A percentile compares a stretch with the other conserved stretches of the same genome.
phyloP scores from a whole-genome alignment of 257 asterid genomes.

The Nyctanthes arbortristis region DNA sequence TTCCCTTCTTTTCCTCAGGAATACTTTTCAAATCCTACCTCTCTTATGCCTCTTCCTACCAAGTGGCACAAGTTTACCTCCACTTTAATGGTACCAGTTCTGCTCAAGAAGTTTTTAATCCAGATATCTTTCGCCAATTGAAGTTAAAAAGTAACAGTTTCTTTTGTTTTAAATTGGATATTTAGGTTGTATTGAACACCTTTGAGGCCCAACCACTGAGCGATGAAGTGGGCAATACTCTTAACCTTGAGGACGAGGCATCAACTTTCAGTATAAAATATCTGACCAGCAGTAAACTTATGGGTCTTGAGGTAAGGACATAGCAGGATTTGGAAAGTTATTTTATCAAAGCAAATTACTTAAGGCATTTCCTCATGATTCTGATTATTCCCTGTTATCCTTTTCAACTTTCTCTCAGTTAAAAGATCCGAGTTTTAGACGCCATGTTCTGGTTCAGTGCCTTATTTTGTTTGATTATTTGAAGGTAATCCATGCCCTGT shows the following conservation, averaged over 20 bases:
- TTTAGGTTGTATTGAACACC: slow-evolving; percentile 78
- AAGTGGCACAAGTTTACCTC: slow-evolving; percentile 93
- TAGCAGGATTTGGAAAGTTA: slow-evolving; percentile 3
- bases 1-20: slow-evolving; percentile 56
- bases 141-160: background rate
- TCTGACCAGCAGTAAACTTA: slow-evolving; percentile 93
- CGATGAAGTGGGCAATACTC: slow-evolving; percentile 85
- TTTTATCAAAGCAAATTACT: slow-evolving; percentile 12
- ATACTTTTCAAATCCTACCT: slow-evolving; percentile 80
- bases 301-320: slow-evolving; percentile 89
- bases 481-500: slow-evolving; percentile 64
- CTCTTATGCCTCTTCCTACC: slow-evolving; percentile 63
- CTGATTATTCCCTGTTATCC: slow-evolving; percentile 18
- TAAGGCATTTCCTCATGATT: slow-evolving; percentile 22
- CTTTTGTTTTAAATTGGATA: slow-evolving; percentile 23
- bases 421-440: slow-evolving; percentile 97
- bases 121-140: slow-evolving; percentile 4
- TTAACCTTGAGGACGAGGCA: slow-evolving; percentile 83
- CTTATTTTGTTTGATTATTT: slow-evolving; percentile 91
- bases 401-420: slow-evolving; percentile 49
- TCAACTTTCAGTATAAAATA: slow-evolving; percentile 92
- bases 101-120: slow-evolving; percentile 6
- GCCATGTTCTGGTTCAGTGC: slow-evolving; percentile 93
- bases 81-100: slow-evolving; percentile 59
- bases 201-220: slow-evolving; percentile 96